phyloP scores from a whole-genome alignment of 306 rosid genomes.

The Vigna angularis region DNA sequence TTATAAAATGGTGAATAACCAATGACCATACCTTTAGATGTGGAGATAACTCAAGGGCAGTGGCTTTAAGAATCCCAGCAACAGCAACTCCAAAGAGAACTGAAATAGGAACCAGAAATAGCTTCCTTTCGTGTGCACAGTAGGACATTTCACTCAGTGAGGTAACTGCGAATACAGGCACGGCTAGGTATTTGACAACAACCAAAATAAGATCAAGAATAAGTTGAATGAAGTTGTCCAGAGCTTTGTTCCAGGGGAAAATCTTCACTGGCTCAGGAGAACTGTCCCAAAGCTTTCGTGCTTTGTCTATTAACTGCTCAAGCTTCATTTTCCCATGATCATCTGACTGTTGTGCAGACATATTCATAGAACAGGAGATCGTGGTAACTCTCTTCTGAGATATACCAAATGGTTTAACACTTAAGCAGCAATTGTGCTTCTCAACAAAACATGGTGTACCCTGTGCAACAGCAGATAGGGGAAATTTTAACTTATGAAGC shows the following conservation, averaged over 20 bases:
- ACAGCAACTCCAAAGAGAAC: constrained; percentile 71
- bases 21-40: constrained; percentile 65
- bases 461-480: constrained; percentile 42
- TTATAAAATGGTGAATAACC: constrained; percentile 21
- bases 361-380: constrained; percentile 61
- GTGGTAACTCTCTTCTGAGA: constrained; percentile 46
- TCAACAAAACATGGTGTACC: constrained; percentile 32
- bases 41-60: constrained; percentile 72
- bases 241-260: constrained; percentile 79
- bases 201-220: constrained; percentile 67
- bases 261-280: constrained; percentile 83
- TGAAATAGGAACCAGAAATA: constrained; percentile 68
- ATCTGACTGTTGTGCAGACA: constrained; percentile 76
- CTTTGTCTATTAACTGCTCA: constrained; percentile 54
- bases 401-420: constrained; percentile 47
- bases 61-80: constrained; percentile 71
- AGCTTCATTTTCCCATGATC: constrained; percentile 56
- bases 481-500: constrained; percentile 15
- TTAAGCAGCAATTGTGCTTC: constrained; percentile 42
- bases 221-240: constrained; percentile 77
- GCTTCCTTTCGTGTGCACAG: constrained; percentile 82
- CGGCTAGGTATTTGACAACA: constrained; percentile 70
- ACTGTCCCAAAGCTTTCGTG: constrained; percentile 71
- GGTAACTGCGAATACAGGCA: constrained; percentile 71
- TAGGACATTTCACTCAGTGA: constrained; percentile 91